Conservation (phyloP, 2,329 filamentous ascomycete genomes). For the Curvularia eragrostidis region DNA sequence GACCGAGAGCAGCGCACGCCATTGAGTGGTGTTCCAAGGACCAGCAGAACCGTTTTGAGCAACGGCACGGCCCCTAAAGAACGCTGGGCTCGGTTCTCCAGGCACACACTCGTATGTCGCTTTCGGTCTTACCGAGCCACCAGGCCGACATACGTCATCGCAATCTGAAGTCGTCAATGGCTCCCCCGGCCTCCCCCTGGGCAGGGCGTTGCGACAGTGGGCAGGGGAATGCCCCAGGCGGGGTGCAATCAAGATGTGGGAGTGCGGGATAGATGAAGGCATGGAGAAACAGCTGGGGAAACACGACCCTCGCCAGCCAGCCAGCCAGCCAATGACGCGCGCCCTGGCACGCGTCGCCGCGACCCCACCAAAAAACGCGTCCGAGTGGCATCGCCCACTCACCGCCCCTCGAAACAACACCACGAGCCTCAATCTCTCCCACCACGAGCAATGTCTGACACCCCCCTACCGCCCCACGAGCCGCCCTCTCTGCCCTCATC, state of each 20-base stretch:
- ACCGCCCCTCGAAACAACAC: constrained; percentile 23
- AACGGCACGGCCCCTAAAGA: constrained; percentile 1
- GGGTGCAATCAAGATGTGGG: neutral
- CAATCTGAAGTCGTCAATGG: neutral
- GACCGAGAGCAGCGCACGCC: neutral
- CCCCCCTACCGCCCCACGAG: constrained; percentile 43
- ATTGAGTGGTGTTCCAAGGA: neutral
- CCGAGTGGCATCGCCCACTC: constrained; percentile 5
- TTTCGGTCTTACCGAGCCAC: neutral
- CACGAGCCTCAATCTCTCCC: constrained; percentile 2
- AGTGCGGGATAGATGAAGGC: neutral
- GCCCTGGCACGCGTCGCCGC: constrained; percentile 10
- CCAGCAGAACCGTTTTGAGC: neutral
- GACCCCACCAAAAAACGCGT: constrained; percentile 15
- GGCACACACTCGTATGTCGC: neutral
- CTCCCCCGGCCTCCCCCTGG: neutral
- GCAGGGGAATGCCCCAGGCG: neutral
- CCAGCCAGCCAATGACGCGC: constrained; percentile 12
- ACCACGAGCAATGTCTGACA: constrained; percentile 31
- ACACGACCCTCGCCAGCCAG: constrained; percentile 5
- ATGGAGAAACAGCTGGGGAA: neutral
- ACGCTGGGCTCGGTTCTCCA: neutral
- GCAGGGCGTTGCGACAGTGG: neutral
- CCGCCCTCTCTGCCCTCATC: constrained; percentile 70
- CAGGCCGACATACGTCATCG: neutral